A percentile compares a stretch with the other conserved stretches of the same genome.
These are phyloP conservation scores for Apophysomyces trapeziformis DNA, from an alignment of 371 early-diverging fungal species.

Conservation along the genomic window DNA sequence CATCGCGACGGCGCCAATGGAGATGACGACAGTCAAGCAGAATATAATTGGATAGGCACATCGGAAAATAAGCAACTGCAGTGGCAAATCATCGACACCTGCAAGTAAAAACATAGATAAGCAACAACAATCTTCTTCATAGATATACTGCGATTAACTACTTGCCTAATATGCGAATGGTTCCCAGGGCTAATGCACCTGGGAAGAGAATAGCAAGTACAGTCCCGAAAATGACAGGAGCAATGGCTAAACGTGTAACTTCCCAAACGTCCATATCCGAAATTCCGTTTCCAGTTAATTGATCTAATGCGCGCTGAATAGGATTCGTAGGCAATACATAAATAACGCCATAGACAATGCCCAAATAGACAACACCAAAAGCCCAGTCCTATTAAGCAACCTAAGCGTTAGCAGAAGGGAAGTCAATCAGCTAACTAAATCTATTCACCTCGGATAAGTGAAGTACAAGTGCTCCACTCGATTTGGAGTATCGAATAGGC, in stretches of 20 bases:
- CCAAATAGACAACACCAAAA: slow-evolving; percentile 61
- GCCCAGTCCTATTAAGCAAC: slow-evolving; percentile 56
- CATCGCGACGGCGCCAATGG: slow-evolving; percentile 4
- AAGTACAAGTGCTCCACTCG: slow-evolving; percentile 42
- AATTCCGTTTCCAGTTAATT: slow-evolving; percentile 34
- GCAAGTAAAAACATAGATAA: background rate
- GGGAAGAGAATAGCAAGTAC: slow-evolving; percentile 26
- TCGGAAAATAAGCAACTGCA: slow-evolving; percentile 33
- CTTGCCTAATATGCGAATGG: slow-evolving; percentile 19
- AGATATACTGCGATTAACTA: background rate
- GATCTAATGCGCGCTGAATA: slow-evolving; percentile 35
- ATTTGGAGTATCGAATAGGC: slow-evolving; percentile 47
- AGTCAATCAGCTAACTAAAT: background rate
- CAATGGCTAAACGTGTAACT: slow-evolving; percentile 39
- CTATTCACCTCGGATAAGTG: slow-evolving; percentile 56
- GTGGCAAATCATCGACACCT: slow-evolving; percentile 20
- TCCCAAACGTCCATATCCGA: slow-evolving; percentile 28
- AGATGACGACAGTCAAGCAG: slow-evolving; percentile 19
- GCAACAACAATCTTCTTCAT: background rate
- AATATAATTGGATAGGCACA: slow-evolving; percentile 39
- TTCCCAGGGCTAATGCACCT: slow-evolving; percentile 24
- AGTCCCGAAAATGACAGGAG: slow-evolving; percentile 30
- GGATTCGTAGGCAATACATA: slow-evolving; percentile 51
- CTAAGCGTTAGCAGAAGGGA: background rate
- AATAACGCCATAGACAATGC: slow-evolving; percentile 51